A percentile compares a stretch with the other conserved stretches of the same genome.
These are phyloP conservation scores for Leishmania arabica DNA, from an alignment of 208 protist genomes.

Conservation along the genomic window DNA sequence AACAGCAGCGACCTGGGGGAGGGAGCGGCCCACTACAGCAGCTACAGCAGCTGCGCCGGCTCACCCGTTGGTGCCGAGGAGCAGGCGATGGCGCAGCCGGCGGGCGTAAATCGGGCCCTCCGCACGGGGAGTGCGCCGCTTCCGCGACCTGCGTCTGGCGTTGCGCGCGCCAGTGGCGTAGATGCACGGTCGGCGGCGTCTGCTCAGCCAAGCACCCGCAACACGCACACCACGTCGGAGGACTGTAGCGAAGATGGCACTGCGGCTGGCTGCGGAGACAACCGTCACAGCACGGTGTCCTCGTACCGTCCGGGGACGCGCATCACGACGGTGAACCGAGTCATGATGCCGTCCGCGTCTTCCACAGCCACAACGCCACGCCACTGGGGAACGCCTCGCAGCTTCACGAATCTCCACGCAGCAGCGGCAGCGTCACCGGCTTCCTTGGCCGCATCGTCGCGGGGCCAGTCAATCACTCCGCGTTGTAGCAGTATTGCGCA, in stretches of 20 bases:
- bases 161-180: neutral
- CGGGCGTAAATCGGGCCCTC: neutral
- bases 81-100: neutral
- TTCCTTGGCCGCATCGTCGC: neutral
- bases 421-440: neutral
- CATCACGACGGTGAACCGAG: neutral
- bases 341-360: neutral
- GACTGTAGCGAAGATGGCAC: neutral
- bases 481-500: neutral
- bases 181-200: neutral
- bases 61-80: neutral
- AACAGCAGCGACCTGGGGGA: neutral
- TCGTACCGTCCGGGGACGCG: neutral
- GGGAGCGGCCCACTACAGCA: neutral
- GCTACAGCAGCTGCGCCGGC: neutral
- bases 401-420: neutral
- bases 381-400: neutral
- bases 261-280: neutral
- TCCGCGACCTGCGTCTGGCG: neutral
- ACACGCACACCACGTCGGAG: neutral
- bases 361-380: slow-evolving; percentile 1
- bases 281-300: neutral
- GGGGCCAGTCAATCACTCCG: neutral
- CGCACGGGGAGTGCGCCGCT: neutral
- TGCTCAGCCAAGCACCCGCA: neutral